These are phyloP conservation scores for Cnidoscolus chayamansa DNA, from an alignment of 441 rosid species.

Conservation along the genomic window DNA sequence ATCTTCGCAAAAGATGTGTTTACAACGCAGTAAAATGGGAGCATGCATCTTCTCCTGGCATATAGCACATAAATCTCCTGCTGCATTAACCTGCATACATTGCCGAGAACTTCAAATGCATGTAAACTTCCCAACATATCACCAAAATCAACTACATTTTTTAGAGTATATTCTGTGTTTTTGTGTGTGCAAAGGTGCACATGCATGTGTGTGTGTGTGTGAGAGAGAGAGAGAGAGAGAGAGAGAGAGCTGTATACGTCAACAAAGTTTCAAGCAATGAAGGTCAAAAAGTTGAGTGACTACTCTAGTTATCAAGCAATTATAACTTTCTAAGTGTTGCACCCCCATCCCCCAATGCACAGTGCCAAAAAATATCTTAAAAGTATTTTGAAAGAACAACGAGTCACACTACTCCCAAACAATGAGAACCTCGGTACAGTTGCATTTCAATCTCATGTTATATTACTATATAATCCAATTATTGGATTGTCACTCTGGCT, in stretches of 20 bases:
- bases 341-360: background rate
- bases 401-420: too few species aligned
- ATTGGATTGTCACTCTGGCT: background rate
- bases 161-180: background rate
- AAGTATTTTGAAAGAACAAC: background rate
- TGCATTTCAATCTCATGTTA: background rate
- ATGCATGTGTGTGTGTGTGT: too few species aligned
- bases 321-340: background rate
- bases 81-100: constrained; percentile 57
- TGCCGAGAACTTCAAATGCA: background rate
- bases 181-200: too few species aligned
- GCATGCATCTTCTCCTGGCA: constrained; percentile 84
- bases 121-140: background rate
- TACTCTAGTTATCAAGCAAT: background rate
- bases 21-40: constrained; percentile 64
- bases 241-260: background rate
- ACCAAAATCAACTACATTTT: background rate
- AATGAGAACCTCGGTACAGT: background rate
- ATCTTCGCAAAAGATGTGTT: constrained; percentile 77
- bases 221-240: too few species aligned
- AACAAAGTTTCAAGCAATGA: background rate
- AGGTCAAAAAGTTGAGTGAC: background rate
- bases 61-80: constrained; percentile 69
- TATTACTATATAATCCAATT: background rate
- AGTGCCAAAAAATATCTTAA: background rate